Base-by-base conservation (phyloP, 1,139 yeast species). In the Scheffersomyces stambukii region DNA sequence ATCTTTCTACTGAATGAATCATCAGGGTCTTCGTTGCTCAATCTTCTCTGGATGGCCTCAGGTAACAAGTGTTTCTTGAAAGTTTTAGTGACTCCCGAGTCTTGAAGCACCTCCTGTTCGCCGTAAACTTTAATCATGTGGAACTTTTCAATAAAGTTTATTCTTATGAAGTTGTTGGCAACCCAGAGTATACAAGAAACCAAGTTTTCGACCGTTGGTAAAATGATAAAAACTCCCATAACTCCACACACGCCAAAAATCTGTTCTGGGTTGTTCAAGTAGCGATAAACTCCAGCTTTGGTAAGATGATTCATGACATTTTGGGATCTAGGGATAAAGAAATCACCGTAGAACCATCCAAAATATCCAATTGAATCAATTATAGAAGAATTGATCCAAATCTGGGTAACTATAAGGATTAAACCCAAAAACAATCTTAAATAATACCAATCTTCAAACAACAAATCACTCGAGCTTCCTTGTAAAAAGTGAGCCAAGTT, bases 291-390 rank as follows among this genome's bases (percentile, higher is more conserved):
- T 31, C 95, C 95, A 18, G 86, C 84, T 41, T 81, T 81, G 2
- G 91, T 79, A 42, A 85, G 64, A 25, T 73, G 67, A 18, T 75
- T 63, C 32, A 57, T 51, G 13, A 52, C 48, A 27, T 48, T 43
- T 15, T 48, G 46, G 8, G 62, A 55, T 30, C 54, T 61, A 19
- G 84, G 80, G 41, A 82, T 65, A 53, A 84, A 84, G 56, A 84
- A 84, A 52, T 84, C 95, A 35, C 95, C 95, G 50, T 81, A 84
- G 48, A 83, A 84, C 94, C 94, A 84, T 10, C 95, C 94, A 53
- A 81, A 83, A 40, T 81, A 83, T 4, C 93, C 93, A 42, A 84
- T 76, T 40, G 85, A 80, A 32, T 77, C 77, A 41, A 79, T 70
- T 23, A 84, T 82, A 11, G 88, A 82, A 20, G 67, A 50, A 42